These are phyloP conservation scores for Stemphylium lycopersici DNA, from an alignment of 2,329 filamentous ascomycete genomes.

Conservation along the genomic window DNA sequence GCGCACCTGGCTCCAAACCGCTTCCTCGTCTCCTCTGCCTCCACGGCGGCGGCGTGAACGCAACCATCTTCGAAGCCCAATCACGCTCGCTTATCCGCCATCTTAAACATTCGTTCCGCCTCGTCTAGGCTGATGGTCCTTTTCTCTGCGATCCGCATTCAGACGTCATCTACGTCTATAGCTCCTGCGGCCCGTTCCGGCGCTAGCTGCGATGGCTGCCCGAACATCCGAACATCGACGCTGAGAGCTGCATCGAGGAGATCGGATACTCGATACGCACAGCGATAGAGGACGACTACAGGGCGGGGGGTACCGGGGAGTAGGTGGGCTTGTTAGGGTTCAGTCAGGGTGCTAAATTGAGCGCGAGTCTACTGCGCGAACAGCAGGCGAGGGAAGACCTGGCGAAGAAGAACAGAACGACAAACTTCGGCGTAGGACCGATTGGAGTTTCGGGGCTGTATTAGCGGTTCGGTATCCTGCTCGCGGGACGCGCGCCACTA, in stretches of 20 bases:
- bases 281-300: constrained; percentile 54
- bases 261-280: constrained; percentile 53
- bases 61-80: constrained; percentile 70
- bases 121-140: constrained; percentile 75
- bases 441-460: constrained; percentile 37
- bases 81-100: constrained; percentile 62
- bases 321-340: constrained; percentile 60
- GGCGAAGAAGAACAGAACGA: constrained; percentile 38
- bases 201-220: constrained; percentile 69
- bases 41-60: constrained; percentile 79
- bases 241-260: constrained; percentile 55
- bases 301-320: constrained; percentile 48
- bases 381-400: constrained; percentile 62
- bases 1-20: too few species aligned
- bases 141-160: constrained; percentile 67
- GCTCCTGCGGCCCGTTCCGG: constrained; percentile 68
- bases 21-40: constrained; percentile 77
- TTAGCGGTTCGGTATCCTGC: constrained; percentile 66
- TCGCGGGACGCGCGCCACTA: constrained; percentile 67
- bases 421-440: constrained; percentile 24
- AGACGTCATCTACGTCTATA: constrained; percentile 69
- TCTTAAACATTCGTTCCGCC: constrained; percentile 66
- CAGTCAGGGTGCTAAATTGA: constrained; percentile 57
- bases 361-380: constrained; percentile 55
- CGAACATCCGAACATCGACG: constrained; percentile 61